Conservation (phyloP, 805 yeast species). For the Saccharomycopsis schoenii region DNA sequence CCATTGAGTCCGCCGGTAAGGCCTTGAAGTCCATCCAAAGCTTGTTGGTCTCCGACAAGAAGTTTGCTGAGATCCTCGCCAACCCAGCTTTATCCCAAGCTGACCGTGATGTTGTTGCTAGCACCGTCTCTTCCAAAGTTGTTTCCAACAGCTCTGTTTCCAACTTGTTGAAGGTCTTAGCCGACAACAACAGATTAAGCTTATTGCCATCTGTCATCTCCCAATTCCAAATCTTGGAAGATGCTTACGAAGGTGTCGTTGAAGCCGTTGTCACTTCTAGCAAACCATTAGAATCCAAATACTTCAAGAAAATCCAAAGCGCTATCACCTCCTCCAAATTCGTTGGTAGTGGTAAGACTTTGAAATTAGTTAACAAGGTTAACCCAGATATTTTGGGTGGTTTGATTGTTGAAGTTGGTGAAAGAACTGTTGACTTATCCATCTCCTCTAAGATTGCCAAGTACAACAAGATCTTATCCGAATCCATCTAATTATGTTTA, state of each 20-base stretch:
- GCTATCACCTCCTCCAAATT: conserved; percentile 69
- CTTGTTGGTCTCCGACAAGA: conserved; percentile 51
- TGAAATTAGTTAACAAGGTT: conserved; percentile 72
- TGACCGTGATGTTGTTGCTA: conserved; percentile 66
- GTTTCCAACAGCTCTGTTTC: conserved; percentile 59
- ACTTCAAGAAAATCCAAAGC: conserved; percentile 65
- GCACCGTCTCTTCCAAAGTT: conserved; percentile 38
- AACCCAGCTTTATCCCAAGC: conserved; percentile 77
- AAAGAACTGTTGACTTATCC: conserved; percentile 91
- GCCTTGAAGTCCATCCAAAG: conserved; percentile 51
- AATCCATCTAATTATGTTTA: conserved; percentile 56
- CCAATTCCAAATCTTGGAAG: conserved; percentile 69
- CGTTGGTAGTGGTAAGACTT: conserved; percentile 79
- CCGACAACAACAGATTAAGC: conserved; percentile 88
- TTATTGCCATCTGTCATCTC: conserved; percentile 54
- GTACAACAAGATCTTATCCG: conserved; percentile 81
- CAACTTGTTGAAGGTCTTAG: conserved; percentile 76
- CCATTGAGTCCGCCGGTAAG: conserved; percentile 58
- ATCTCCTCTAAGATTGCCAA: conserved; percentile 75
- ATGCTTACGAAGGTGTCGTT: conserved; percentile 84
- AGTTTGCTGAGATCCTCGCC: conserved; percentile 48
- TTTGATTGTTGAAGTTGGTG: conserved; percentile 90
- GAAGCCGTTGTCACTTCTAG: conserved; percentile 91
- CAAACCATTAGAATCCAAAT: conserved; percentile 70
- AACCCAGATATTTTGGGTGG: conserved; percentile 94